Base-by-base conservation (phyloP, 768 basidiomycete species). In the Naganishia vaughanmartiniae region DNA sequence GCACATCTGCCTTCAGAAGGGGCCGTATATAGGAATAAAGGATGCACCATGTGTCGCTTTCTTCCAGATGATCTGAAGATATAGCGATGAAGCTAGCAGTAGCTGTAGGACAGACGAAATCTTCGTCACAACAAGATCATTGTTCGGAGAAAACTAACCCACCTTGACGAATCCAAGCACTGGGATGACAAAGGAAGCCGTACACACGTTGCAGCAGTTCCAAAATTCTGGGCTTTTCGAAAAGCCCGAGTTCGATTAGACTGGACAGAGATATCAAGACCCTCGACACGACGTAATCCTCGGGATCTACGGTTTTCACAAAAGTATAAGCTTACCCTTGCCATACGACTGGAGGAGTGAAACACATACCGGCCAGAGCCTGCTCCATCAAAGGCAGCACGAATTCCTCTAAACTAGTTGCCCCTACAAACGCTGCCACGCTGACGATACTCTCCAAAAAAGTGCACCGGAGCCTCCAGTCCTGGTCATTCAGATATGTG, bases 381-480 rank as follows among this genome's bases (percentile, higher is more conserved):
- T 97, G 94, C 4, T 93, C 87, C 92, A 98, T 93, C 70, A 99
- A 81, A 0, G 96, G 96, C n/a, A 96, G 78, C 65, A 98, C 95
- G 75, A 97, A 98, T 75, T 97, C 93, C 77, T 98, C 96, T 75
- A 98, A 78, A 74, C 92, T 94, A 70, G 89, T 84, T 34, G 90
- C 89, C 0, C 94, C 94, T 3, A 94, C 92, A 82, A 92, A 95
- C 0, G 90, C 91, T 6, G 94, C 94, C 0, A 99, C 93, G 72
- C 92, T 93, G 24, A 97, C 92, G 33, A 96, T 92, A 71, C 90
- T 90, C 78, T 95, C 93, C 76, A 97, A 96, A 81, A 98, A 99
- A 0, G 91, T 91, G 76, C 88, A 87, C 1, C 96, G 86, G 65
- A 98, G 82, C 19, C 90, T 82, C 95, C 96, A 98, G 79, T 97